Conservation (phyloP, 805 yeast species). For the Candida odintsovae region DNA sequence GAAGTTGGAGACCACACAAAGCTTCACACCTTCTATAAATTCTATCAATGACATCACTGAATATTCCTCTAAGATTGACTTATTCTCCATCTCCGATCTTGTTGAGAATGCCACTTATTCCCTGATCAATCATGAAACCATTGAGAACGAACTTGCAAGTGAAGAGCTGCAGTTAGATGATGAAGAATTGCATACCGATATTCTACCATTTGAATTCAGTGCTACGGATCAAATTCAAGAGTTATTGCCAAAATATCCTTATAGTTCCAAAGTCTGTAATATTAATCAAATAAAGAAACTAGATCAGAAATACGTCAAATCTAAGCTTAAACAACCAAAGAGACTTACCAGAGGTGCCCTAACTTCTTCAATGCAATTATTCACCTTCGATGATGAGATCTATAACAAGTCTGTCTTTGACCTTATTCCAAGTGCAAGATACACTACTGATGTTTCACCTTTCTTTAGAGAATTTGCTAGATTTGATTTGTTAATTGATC, state of each 20-base stretch:
- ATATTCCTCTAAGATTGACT: conserved; percentile 2
- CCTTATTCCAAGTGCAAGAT: conserved; percentile 3
- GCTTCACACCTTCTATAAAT: not conserved
- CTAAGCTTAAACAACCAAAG: conserved; percentile 10
- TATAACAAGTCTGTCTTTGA: conserved; percentile 13
- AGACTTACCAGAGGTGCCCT: conserved; percentile 12
- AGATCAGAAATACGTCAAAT: conserved; percentile 11
- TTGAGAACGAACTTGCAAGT: conserved; percentile 29
- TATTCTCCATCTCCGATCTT: conserved; percentile 12
- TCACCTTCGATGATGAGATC: conserved; percentile 5
- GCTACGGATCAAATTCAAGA: conserved; percentile 20
- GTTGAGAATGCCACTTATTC: conserved; percentile 9
- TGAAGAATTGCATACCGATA: conserved; percentile 22
- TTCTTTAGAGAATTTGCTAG: conserved; percentile 20
- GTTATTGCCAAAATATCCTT: conserved; percentile 6
- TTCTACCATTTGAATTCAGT: conserved; percentile 36
- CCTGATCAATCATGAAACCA: conserved; percentile 7
- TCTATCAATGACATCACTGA: conserved; percentile 2
- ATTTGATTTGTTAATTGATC: conserved; percentile 5
- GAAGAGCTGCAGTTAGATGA: conserved; percentile 32
- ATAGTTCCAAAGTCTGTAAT: not conserved
- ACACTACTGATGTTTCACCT: conserved; percentile 20
- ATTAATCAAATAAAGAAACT: conserved; percentile 1
- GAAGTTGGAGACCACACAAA: not conserved
- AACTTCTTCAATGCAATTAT: conserved; percentile 2